Evolutionary conservation across 176 grass and related monocot species (phyloP).

Genomic region (Dactylis glomerata): DNA sequence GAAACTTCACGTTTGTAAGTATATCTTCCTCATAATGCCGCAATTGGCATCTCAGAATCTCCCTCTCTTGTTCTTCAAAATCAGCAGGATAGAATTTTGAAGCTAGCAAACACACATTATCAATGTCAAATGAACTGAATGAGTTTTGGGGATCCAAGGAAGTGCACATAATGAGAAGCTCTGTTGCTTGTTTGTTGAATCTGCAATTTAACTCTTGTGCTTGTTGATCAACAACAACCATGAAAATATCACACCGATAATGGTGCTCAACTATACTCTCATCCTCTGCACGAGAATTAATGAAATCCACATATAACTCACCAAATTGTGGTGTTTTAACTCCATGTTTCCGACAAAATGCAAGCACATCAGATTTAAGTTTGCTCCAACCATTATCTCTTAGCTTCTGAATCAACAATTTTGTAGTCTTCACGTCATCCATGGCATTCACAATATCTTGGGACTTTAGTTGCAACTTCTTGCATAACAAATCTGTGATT

Average conservation of each 20-base stretch:
- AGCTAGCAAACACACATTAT: not conserved
- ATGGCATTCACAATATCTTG: slow-evolving; percentile 13
- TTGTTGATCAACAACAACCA: not conserved
- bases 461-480: not conserved
- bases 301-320: not conserved
- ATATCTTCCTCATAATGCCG: too few relatives aligned
- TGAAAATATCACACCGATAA: not conserved
- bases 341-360: not conserved
- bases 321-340: not conserved
- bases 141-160: not conserved
- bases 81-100: not conserved
- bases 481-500: not conserved
- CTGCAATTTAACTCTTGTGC: not conserved
- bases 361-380: not conserved
- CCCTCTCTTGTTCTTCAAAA: not conserved
- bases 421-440: not conserved
- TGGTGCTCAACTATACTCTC: not conserved
- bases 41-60: not conserved
- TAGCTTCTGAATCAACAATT: not conserved
- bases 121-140: not conserved
- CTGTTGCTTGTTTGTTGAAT: not conserved
- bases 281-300: not conserved
- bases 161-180: not conserved
- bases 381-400: not conserved
- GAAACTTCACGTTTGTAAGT: too few relatives aligned